These are phyloP conservation scores for Aspergillus bridgeri DNA, from an alignment of 495 filamentous ascomycete species.

Conservation along the genomic window DNA sequence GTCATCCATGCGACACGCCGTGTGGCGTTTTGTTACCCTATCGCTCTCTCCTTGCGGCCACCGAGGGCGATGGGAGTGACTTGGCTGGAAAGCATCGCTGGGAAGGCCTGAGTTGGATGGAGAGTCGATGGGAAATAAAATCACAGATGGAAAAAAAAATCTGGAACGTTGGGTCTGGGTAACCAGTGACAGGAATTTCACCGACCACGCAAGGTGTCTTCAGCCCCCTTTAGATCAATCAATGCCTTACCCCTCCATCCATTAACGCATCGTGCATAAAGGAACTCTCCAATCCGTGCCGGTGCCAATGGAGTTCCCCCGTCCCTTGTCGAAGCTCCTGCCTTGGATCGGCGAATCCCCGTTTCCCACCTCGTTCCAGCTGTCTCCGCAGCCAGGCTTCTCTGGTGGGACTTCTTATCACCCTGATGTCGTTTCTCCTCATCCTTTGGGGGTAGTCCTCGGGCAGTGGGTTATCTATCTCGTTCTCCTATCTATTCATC, in stretches of 20 bases:
- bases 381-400: constrained; percentile 24
- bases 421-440: constrained; percentile 24
- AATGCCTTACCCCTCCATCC: constrained; percentile 7
- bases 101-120: no score
- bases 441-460: constrained; percentile 11
- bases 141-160: no score
- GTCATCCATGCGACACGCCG: not conserved
- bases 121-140: no score
- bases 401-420: constrained; percentile 26
- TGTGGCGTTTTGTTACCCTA: constrained; percentile 5
- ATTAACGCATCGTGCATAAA: constrained; percentile 18
- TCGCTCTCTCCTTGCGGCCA: not conserved
- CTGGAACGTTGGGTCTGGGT: no score
- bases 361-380: constrained; percentile 20
- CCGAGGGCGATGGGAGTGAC: not conserved
- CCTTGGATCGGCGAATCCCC: constrained; percentile 21
- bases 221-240: not conserved
- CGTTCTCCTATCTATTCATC: constrained; percentile 18
- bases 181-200: not conserved
- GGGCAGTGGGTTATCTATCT: constrained; percentile 21
- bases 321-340: constrained; percentile 17
- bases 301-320: constrained; percentile 9
- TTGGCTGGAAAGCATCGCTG: not conserved
- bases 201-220: not conserved
- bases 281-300: constrained; percentile 15